These are phyloP conservation scores for Neurospora sp. DNA, from an alignment of 495 filamentous ascomycete species.

Conservation along the genomic window DNA sequence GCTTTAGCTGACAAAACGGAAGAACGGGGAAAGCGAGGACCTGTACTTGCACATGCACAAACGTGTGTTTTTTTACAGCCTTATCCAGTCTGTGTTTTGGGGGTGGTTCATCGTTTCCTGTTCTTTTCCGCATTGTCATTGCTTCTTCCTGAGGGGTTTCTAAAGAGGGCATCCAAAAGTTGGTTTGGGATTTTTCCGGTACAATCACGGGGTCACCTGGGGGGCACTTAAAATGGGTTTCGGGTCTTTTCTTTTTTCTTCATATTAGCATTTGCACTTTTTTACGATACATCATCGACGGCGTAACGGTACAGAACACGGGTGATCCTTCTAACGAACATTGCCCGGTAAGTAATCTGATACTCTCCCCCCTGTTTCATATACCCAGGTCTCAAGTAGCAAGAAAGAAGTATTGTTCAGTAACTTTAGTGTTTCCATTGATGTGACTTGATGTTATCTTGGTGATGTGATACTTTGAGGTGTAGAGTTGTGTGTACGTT, in stretches of 20 bases:
- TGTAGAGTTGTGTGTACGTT: not conserved
- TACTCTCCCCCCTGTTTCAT: not conserved
- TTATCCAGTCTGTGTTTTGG: not conserved
- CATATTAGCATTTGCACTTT: not conserved
- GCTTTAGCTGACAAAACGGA: constrained; percentile 12
- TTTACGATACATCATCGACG: not conserved
- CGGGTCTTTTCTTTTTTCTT: not conserved
- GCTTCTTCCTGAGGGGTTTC: not conserved
- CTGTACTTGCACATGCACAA: not conserved
- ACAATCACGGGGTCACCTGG: not conserved
- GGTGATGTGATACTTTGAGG: not conserved
- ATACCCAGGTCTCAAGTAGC: not conserved
- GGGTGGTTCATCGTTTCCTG: not conserved
- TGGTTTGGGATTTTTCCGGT: not conserved
- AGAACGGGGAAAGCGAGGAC: not conserved
- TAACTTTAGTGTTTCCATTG: not conserved
- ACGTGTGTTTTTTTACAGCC: not conserved
- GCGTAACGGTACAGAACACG: not conserved
- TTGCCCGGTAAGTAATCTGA: not conserved
- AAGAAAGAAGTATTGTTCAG: not conserved
- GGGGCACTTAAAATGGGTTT: not conserved
- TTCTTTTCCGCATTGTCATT: not conserved
- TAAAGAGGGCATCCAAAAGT: not conserved
- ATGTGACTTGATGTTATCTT: not conserved
- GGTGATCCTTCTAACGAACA: not conserved